Percentiles rank a stretch among this genome's conserved stretches.
Evolutionary conservation across 768 basidiomycete species (phyloP).

Genomic region (Naematelia encephala): DNA sequence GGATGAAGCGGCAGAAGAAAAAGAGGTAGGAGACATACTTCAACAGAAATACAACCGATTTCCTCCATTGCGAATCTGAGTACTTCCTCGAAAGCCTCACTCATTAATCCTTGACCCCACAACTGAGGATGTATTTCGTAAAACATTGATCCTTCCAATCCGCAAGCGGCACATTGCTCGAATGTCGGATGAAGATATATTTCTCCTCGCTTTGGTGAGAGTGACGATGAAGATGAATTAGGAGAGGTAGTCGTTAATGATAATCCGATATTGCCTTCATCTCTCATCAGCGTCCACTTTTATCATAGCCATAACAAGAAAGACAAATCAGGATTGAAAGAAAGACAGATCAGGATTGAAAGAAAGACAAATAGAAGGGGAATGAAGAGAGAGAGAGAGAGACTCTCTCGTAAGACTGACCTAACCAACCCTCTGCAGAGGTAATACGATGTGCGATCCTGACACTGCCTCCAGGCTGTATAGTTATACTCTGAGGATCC

Average conservation of each 20-base stretch:
- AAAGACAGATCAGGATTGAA: neutral
- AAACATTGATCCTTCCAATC: constrained; percentile 32
- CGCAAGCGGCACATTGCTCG: constrained; percentile 12
- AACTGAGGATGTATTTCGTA: constrained; percentile 48
- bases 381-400: neutral
- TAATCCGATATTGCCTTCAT: too few species aligned
- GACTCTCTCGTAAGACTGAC: constrained; percentile 27
- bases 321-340: too few species aligned
- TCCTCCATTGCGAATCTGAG: constrained; percentile 45
- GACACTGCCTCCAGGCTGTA: constrained; percentile 17
- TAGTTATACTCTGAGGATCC: constrained; percentile 20
- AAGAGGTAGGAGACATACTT: constrained; percentile 17
- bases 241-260: too few species aligned
- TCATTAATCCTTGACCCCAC: constrained; percentile 44
- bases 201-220: constrained; percentile 22
- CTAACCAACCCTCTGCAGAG: constrained; percentile 38
- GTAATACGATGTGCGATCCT: constrained; percentile 27
- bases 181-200: constrained; percentile 28
- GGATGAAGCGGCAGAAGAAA: neutral
- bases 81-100: constrained; percentile 43
- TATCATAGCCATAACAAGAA: too few species aligned
- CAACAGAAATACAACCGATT: constrained; percentile 29
- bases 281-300: too few species aligned
- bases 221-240: neutral
- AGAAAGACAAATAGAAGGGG: neutral